These are phyloP conservation scores for Cenchrus fungigraminus DNA, from an alignment of 176 grass and related monocot species.

Conservation along the genomic window DNA sequence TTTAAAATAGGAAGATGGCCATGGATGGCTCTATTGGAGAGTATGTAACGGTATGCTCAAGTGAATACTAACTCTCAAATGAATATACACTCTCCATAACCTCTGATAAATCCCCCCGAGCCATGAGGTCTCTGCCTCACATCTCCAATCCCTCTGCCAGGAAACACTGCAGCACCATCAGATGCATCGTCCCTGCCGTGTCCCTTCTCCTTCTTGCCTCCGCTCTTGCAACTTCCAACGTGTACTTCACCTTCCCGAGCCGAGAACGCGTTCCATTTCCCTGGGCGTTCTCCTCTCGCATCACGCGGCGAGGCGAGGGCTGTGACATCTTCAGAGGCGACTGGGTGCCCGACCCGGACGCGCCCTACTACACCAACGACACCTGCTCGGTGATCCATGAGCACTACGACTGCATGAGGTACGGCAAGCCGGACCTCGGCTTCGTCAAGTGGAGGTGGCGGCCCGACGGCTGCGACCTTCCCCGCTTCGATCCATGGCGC, in stretches of 20 bases:
- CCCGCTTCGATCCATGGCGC: constrained; percentile 45
- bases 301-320: neutral
- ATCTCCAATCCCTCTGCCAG: too few relatives aligned
- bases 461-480: constrained; percentile 56
- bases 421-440: constrained; percentile 63
- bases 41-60: too few relatives aligned
- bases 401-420: constrained; percentile 72
- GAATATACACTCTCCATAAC: too few relatives aligned
- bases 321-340: constrained; percentile 42
- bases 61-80: too few relatives aligned
- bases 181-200: constrained; percentile 13
- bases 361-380: constrained; percentile 65
- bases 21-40: too few relatives aligned
- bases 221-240: neutral
- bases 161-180: neutral
- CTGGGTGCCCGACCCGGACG: constrained; percentile 38
- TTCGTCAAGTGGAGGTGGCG: constrained; percentile 61
- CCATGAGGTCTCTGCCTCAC: too few relatives aligned
- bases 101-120: too few relatives aligned
- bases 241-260: neutral
- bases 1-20: too few relatives aligned
- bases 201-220: neutral
- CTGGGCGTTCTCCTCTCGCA: neutral
- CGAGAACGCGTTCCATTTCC: neutral
- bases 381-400: constrained; percentile 64